Evolutionary conservation across 1,284 basidiomycete species (phyloP), one percentile per base, ranked within the genome.

Genomic region (Tilletia walkeri): DNA sequence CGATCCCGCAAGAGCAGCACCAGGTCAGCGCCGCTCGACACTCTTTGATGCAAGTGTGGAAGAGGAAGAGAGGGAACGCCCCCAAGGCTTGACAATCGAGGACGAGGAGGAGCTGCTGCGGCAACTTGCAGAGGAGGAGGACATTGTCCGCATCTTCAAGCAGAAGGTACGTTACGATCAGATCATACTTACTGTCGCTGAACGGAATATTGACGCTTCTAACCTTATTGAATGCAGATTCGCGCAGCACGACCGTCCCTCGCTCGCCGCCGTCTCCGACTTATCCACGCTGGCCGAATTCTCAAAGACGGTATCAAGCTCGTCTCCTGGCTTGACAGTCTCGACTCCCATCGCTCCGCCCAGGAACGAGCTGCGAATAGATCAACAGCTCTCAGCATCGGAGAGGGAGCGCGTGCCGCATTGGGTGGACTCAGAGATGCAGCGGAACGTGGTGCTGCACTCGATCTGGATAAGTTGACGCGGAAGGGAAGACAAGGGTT

Each of bases 231-330:
- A 30, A 14, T 53, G 7, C 50, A 61, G 56, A 61, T 61, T 34
- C 56, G 56, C 10, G 56, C 20, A 9, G 56, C 56, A 10, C 20
- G 56, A 34, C 56, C 56, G 56, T 61, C 56, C 7, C 56, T 61
- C 24, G 38, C 50, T 56, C 50, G 54, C 54, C 48, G 67, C n/a
- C 45, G 34, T 20, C 53, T 68, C 16, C 48, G 67, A 4, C n/a
- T 68, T 14, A 68, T 68, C 6, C 67, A 68, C 63, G 56, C 67
- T 6, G 67, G 67, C 16, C 48, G 67, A 18, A 68, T 68, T 48
- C 24, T 68, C 24, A 63, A 59, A 18, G 67, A 68, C 41, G 67
- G 67, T 2, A 68, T 65, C 63, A 59, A 65, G 56, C 67, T 68
- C 14, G 67, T 68, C 4, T 56, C 50, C 41, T 68, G 67, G 67